Percentiles rank a stretch among this genome's conserved stretches.
Conservation (phyloP, 352 stramenopile genomes). For the Phytophthora constricta region DNA sequence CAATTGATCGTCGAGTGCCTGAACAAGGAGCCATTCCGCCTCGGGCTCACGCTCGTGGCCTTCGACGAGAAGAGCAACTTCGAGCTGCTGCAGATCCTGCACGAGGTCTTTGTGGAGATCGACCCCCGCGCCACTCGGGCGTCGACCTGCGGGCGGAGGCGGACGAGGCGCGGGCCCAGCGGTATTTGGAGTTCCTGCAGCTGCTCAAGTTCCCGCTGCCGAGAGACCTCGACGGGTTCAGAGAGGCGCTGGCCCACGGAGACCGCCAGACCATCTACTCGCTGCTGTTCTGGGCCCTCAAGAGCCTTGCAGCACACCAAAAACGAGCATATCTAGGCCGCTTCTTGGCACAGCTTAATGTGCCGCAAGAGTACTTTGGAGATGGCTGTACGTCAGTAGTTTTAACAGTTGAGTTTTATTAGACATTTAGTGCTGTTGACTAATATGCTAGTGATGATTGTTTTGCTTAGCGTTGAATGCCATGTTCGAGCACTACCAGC, state of each 20-base stretch:
- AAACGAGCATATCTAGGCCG: slow-evolving; percentile 94
- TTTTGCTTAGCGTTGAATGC: slow-evolving; percentile 55
- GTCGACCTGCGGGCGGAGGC: slow-evolving; percentile 87
- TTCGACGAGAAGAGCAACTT: slow-evolving; percentile 95
- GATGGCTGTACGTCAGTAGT: slow-evolving; percentile 65
- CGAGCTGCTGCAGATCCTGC: slow-evolving; percentile 94
- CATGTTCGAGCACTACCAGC: slow-evolving; percentile 92
- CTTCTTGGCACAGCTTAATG: slow-evolving; percentile 93
- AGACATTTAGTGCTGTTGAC: slow-evolving; percentile 4
- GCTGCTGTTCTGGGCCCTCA: slow-evolving; percentile 93
- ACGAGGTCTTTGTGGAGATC: slow-evolving; percentile 92
- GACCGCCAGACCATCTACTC: slow-evolving; percentile 91
- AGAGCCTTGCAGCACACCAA: slow-evolving; percentile 85
- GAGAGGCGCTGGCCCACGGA: slow-evolving; percentile 78
- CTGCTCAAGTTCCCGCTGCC: slow-evolving; percentile 94
- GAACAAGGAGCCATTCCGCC: slow-evolving; percentile 93
- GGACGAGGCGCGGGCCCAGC: slow-evolving; percentile 75
- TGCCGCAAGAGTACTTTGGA: slow-evolving; percentile 94
- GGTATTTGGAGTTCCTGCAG: slow-evolving; percentile 93
- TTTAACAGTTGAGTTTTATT: neutral
- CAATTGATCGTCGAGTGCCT: slow-evolving; percentile 93
- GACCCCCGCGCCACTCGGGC: slow-evolving; percentile 77
- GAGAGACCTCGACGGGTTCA: slow-evolving; percentile 74
- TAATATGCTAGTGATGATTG: neutral
- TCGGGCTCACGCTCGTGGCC: slow-evolving; percentile 89